These are phyloP conservation scores for Lycium barbarum DNA, from an alignment of 257 asterid species.

Conservation along the genomic window DNA sequence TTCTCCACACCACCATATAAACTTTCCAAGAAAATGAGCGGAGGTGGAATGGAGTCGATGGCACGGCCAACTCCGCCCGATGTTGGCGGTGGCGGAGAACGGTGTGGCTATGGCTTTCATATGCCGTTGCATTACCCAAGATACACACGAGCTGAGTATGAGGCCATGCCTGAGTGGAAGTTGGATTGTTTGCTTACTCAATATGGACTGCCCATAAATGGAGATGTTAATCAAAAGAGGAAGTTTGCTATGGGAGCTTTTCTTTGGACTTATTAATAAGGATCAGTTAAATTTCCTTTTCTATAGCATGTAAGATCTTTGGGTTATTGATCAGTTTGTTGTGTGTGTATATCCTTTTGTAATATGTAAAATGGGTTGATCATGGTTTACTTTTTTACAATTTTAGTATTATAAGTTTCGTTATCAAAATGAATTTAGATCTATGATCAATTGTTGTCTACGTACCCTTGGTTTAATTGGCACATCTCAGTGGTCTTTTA, in stretches of 20 bases:
- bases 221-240: conserved; percentile 38
- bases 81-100: conserved; percentile 37
- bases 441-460: background rate
- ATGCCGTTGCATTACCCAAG: conserved; percentile 42
- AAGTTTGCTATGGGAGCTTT: conserved; percentile 44
- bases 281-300: background rate
- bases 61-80: conserved; percentile 39
- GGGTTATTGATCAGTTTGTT: background rate
- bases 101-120: conserved; percentile 44
- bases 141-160: conserved; percentile 38
- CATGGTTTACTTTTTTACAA: background rate
- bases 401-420: background rate
- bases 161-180: conserved; percentile 41
- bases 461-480: background rate
- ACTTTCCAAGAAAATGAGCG: conserved; percentile 28
- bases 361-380: background rate
- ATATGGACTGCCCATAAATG: conserved; percentile 35
- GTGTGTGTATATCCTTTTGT: background rate
- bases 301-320: background rate
- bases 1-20: background rate
- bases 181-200: conserved; percentile 35
- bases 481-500: background rate
- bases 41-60: conserved; percentile 50
- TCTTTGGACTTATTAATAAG: conserved; percentile 32
- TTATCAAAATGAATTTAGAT: background rate